Conservation (phyloP, 2,329 filamentous ascomycete genomes). For the Blumeria hordei region DNA sequence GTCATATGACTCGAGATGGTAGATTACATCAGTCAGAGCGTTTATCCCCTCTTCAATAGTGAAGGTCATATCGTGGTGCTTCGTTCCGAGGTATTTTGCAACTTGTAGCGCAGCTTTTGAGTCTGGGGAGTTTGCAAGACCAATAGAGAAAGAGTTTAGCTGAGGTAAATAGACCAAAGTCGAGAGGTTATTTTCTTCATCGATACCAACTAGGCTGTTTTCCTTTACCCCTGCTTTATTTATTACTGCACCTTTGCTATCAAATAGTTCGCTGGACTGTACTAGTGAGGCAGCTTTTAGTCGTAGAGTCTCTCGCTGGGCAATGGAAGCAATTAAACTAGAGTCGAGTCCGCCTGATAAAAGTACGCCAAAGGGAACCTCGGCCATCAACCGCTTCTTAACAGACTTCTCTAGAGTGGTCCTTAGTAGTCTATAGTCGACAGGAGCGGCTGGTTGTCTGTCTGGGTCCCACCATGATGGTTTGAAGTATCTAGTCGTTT, state of each 20-base stretch:
- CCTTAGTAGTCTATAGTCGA: slow-evolving; percentile 65
- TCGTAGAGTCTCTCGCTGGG: slow-evolving; percentile 71
- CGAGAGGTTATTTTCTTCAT: slow-evolving; percentile 71
- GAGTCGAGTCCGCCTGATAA: slow-evolving; percentile 91
- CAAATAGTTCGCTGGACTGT: slow-evolving; percentile 17
- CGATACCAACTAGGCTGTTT: slow-evolving; percentile 72
- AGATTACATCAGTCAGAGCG: slow-evolving; percentile 91
- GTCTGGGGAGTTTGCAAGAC: slow-evolving; percentile 77
- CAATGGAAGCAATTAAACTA: slow-evolving; percentile 81
- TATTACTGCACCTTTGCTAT: slow-evolving; percentile 16
- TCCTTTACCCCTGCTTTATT: slow-evolving; percentile 29
- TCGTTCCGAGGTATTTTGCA: slow-evolving; percentile 88
- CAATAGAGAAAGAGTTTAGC: slow-evolving; percentile 97
- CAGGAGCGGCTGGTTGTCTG: slow-evolving; percentile 52
- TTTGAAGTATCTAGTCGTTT: slow-evolving; percentile 70
- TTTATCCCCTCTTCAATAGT: slow-evolving; percentile 94
- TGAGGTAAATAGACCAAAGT: slow-evolving; percentile 82
- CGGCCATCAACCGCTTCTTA: slow-evolving; percentile 91
- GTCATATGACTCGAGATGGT: slow-evolving; percentile 91
- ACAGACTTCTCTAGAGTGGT: slow-evolving; percentile 73
- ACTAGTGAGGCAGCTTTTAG: slow-evolving; percentile 39
- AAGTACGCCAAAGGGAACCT: slow-evolving; percentile 91
- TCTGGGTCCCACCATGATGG: slow-evolving; percentile 77
- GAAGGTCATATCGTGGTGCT: slow-evolving; percentile 96
- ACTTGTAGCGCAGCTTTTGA: slow-evolving; percentile 80